These are phyloP conservation scores for Fulvia fulva DNA, from an alignment of 2,329 filamentous ascomycete genomes.

Conservation along the genomic window DNA sequence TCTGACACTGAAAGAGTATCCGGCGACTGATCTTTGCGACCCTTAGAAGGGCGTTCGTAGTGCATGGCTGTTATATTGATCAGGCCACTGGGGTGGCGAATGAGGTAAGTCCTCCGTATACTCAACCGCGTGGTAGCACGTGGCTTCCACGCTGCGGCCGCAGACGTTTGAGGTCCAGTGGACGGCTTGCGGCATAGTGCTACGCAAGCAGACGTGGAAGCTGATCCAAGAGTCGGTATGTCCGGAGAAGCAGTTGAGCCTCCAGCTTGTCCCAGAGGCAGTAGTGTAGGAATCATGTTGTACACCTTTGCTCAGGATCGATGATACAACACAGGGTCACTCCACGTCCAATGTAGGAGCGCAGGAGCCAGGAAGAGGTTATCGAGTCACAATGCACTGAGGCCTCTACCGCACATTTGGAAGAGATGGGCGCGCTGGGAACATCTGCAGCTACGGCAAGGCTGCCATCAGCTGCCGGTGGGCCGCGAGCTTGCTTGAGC, in stretches of 20 bases:
- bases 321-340: neutral
- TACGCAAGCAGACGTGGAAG: neutral
- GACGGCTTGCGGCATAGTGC: neutral
- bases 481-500: constrained; percentile 1
- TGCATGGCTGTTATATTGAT: neutral
- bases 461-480: constrained; percentile 8
- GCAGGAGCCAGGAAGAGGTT: neutral
- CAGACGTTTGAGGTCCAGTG: neutral
- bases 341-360: neutral
- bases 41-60: neutral
- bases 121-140: neutral
- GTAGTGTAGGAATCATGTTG: neutral
- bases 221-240: neutral
- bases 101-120: neutral
- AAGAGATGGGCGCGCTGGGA: neutral
- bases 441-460: constrained; percentile 1
- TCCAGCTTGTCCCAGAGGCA: neutral
- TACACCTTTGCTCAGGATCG: neutral
- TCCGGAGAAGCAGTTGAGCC: neutral
- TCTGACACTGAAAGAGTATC: neutral
- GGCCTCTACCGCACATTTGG: neutral
- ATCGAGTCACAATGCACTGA: neutral
- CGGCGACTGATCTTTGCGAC: neutral
- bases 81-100: neutral
- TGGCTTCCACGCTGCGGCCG: constrained; percentile 7